phyloP scores from a whole-genome alignment of 2,329 filamentous ascomycete genomes.

The Hypoxylon sp. region DNA sequence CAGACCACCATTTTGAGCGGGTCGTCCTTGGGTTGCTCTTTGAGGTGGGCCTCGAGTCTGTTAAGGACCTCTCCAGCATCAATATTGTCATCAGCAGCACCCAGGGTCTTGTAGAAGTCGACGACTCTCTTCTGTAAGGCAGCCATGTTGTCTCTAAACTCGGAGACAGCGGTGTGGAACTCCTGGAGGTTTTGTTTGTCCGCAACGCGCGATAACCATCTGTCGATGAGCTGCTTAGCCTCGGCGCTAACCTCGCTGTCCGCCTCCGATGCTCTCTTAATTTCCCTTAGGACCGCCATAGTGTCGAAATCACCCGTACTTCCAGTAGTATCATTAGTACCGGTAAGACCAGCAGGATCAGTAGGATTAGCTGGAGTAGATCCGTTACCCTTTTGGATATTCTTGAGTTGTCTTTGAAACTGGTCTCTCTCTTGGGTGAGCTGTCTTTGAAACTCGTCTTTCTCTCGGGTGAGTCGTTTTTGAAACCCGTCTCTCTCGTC shows the following conservation, averaged over 20 bases:
- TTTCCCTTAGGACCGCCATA: conserved; percentile 11
- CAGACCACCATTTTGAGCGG: not conserved
- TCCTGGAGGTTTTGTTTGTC: conserved; percentile 12
- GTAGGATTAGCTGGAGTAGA: too few species aligned
- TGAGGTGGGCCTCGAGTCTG: not conserved
- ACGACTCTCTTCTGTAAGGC: conserved; percentile 11
- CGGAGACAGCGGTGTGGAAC: conserved; percentile 19
- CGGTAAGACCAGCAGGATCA: too few species aligned
- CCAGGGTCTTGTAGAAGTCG: conserved; percentile 11
- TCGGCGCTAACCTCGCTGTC: not conserved
- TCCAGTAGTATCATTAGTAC: not conserved
- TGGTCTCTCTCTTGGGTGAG: too few species aligned
- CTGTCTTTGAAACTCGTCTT: too few species aligned
- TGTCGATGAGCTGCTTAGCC: not conserved
- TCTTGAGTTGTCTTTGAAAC: too few species aligned
- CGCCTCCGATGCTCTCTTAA: conserved; percentile 5
- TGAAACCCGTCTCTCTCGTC: not conserved
- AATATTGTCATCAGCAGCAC: not conserved
- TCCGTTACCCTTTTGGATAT: too few species aligned
- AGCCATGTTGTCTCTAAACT: not conserved
- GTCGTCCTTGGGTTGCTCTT: not conserved
- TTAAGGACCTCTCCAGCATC: conserved; percentile 9
- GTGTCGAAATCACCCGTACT: conserved; percentile 7
- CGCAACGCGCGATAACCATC: conserved; percentile 11
- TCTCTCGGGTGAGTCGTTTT: too few species aligned